Conservation (phyloP, 2,329 filamentous ascomycete species). For the Xylaria sp. region DNA sequence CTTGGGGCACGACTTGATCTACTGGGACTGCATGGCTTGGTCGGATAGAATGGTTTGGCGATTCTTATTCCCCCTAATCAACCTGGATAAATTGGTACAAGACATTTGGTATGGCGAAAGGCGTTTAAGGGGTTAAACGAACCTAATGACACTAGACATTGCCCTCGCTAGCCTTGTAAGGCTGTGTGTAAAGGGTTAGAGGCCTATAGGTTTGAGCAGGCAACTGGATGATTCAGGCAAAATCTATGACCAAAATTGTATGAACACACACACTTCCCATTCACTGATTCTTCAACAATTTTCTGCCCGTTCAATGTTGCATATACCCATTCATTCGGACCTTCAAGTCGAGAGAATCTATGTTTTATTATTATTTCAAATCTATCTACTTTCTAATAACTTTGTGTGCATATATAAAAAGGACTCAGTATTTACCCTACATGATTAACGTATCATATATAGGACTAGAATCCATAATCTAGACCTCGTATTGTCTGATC, state of each 20-base stretch:
- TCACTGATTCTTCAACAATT: constrained; percentile 27
- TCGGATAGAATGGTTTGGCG: constrained; percentile 36
- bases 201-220: constrained; percentile 15
- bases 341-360: constrained; percentile 31
- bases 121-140: constrained; percentile 35
- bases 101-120: constrained; percentile 33
- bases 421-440: not conserved
- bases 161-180: constrained; percentile 19
- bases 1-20: constrained; percentile 30
- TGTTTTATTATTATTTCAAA: constrained; percentile 20
- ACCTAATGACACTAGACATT: constrained; percentile 27
- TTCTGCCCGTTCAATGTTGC: constrained; percentile 24
- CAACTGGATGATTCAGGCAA: constrained; percentile 22
- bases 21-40: constrained; percentile 33
- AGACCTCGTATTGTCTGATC: too few relatives aligned
- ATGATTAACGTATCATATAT: not conserved
- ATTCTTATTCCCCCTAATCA: constrained; percentile 22
- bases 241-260: constrained; percentile 37
- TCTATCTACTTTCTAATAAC: not conserved
- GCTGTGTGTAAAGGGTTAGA: constrained; percentile 10
- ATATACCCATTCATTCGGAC: constrained; percentile 37
- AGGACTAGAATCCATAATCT: too few relatives aligned
- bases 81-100: constrained; percentile 35
- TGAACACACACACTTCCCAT: constrained; percentile 27
- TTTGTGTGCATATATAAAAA: too few relatives aligned